Percentiles rank a stretch among this genome's conserved stretches.
phyloP scores from a whole-genome alignment of 2,329 filamentous ascomycete species.

The Dactylellina sp. region DNA sequence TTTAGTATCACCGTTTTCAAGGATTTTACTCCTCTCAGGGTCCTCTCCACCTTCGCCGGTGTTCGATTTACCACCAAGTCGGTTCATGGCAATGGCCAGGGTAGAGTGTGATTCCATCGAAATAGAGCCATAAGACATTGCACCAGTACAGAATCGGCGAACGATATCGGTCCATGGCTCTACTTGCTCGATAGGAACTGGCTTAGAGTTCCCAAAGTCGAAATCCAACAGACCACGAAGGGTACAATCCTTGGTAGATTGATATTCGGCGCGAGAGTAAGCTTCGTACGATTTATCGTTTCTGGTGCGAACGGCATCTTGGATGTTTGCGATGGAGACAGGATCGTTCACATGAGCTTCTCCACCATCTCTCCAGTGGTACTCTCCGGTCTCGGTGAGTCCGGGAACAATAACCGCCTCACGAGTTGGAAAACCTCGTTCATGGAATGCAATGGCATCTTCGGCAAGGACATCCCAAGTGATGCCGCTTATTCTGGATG shows the following conservation, averaged over 20 bases:
- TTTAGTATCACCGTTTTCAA: constrained; percentile 96
- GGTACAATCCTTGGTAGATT: constrained; percentile 96
- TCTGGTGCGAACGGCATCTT: constrained; percentile 95
- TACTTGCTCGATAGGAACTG: constrained; percentile 94
- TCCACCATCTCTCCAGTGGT: constrained; percentile 97
- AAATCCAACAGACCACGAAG: constrained; percentile 94
- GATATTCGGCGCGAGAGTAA: constrained; percentile 91
- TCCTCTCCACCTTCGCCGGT: constrained; percentile 98
- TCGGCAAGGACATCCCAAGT: constrained; percentile 94
- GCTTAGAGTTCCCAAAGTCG: constrained; percentile 85
- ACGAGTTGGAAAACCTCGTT: constrained; percentile 87
- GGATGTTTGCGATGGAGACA: constrained; percentile 92
- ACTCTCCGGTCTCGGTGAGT: constrained; percentile 91
- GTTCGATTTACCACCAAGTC: constrained; percentile 95
- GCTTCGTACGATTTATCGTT: constrained; percentile 99
- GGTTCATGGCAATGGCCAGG: constrained; percentile 94
- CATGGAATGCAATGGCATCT: constrained; percentile 93
- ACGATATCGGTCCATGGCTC: constrained; percentile 99
- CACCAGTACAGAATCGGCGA: constrained; percentile 93
- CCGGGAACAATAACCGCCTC: constrained; percentile 81
- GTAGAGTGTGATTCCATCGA: constrained; percentile 99
- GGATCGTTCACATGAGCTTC: constrained; percentile 97
- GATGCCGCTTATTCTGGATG: constrained; percentile 91
- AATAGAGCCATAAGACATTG: constrained; percentile 98
- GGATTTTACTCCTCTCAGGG: constrained; percentile 83